Evolutionary conservation across 1,284 basidiomycete genomes (phyloP), one percentile per base, ranked within the genome.

Genomic region (Ustilago tritici): DNA sequence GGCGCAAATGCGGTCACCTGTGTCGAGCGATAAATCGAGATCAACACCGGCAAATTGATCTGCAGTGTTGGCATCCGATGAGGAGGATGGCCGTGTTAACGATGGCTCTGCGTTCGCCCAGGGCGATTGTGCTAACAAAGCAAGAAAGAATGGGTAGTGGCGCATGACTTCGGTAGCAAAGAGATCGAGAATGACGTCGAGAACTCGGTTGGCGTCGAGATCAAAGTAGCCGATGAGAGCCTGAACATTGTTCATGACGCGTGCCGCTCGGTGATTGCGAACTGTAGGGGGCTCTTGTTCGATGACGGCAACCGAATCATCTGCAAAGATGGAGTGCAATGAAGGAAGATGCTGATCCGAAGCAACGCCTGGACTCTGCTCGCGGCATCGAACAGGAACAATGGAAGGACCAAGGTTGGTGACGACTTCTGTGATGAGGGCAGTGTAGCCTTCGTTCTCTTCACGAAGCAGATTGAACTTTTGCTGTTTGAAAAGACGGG

Each of bases 381-480:
- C 58, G n/a, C 56, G 88, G 87, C 23, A 90, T 91, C 77, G 91
- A 4, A 74, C 61, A 87, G 86, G 40, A 89, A 82, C 17, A 90
- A 90, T 87, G 12, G 93, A 87, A 31, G 92, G 91, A 5, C 93
- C 93, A 57, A 95, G 88, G 76, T 90, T 91, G 63, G 91, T 91
- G 11, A 94, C 91, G 47, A 98, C 88, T 83, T 95, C 94, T 10
- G 92, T 91, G 36, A 93, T 91, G 40, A 99, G 90, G 83, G 95
- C 95, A 82, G 94, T 93, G 88, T 95, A 99, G 6, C 97, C 97
- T 88, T 99, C 95, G 0, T 94, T 95, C 80, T 97, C 94, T 87
- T 99, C 97, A 47, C 97, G 92, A 11, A 98, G 90, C 38, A 99
- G 90, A 83, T 99, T 99, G 89, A 95, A 98, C 87, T 98, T 98